phyloP scores from a whole-genome alignment of 1,139 yeast species.

The Wickerhamomyces sp. region DNA sequence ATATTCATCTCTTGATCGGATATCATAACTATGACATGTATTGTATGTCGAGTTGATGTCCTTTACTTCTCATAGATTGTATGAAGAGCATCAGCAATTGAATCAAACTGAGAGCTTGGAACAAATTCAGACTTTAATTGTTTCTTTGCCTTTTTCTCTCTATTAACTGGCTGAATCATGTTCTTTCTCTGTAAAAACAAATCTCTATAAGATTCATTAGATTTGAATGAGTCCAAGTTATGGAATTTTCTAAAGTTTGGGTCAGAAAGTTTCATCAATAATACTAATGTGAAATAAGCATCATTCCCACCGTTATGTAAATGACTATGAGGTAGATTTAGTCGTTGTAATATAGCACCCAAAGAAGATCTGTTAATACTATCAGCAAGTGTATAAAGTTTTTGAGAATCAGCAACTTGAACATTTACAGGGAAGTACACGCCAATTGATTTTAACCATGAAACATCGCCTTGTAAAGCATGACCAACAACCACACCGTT shows the following conservation, averaged over 20 bases:
- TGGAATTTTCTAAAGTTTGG: slow-evolving; percentile 39
- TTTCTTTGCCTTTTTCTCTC: background rate
- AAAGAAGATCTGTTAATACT: slow-evolving; percentile 40
- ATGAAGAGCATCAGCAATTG: background rate
- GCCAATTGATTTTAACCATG: slow-evolving; percentile 46
- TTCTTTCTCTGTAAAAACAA: background rate
- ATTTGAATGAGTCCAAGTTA: slow-evolving; percentile 26
- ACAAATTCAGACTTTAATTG: background rate
- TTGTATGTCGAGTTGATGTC: too few species aligned
- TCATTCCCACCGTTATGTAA: slow-evolving; percentile 86
- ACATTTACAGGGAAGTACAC: slow-evolving; percentile 38
- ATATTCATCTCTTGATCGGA: background rate
- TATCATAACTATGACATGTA: background rate
- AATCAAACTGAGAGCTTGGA: background rate
- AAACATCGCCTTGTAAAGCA: slow-evolving; percentile 56
- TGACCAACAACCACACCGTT: slow-evolving; percentile 59
- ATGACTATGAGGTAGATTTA: slow-evolving; percentile 56
- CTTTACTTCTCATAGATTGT: background rate
- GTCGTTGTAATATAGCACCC: slow-evolving; percentile 43
- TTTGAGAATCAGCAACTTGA: slow-evolving; percentile 47
- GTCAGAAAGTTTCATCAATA: slow-evolving; percentile 50
- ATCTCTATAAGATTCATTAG: slow-evolving; percentile 3
- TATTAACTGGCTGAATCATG: background rate
- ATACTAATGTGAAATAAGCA: slow-evolving; percentile 59
- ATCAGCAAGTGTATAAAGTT: slow-evolving; percentile 40